phyloP scores from a whole-genome alignment of 768 basidiomycete genomes.

The Termitomyces sp. region DNA sequence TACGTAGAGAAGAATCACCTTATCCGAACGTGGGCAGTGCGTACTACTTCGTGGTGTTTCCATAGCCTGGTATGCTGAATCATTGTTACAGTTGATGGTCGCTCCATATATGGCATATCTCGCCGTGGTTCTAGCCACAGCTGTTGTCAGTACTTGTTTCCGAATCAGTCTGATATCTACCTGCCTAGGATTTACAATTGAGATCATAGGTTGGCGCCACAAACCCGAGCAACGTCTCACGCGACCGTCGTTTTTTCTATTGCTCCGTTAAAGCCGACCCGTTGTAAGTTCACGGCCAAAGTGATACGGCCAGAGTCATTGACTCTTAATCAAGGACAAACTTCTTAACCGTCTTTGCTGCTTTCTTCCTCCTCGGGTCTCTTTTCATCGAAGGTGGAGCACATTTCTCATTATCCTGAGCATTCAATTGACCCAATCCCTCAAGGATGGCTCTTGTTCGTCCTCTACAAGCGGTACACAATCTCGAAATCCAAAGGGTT shows the following conservation, averaged over 20 bases:
- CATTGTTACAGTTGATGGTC: constrained; percentile 34
- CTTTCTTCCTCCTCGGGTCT: constrained; percentile 37
- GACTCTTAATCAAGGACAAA: constrained; percentile 33
- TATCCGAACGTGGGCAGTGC: constrained; percentile 36
- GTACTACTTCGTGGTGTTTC: constrained; percentile 8
- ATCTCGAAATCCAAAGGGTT: constrained; percentile 22
- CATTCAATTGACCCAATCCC: not conserved
- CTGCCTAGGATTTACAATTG: not conserved
- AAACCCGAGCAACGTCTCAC: constrained; percentile 36
- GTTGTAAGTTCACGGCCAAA: constrained; percentile 29
- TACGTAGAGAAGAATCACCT: constrained; percentile 33
- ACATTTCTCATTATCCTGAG: not conserved
- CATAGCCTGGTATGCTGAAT: not conserved
- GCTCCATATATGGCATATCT: constrained; percentile 42
- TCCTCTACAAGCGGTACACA: constrained; percentile 36
- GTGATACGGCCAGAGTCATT: not conserved
- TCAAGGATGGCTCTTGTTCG: constrained; percentile 39
- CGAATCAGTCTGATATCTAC: not conserved
- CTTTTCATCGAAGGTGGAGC: constrained; percentile 37
- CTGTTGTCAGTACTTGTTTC: constrained; percentile 31
- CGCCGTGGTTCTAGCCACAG: constrained; percentile 36
- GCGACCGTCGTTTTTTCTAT: constrained; percentile 51
- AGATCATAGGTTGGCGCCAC: constrained; percentile 34
- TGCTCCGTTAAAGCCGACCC: constrained; percentile 40
- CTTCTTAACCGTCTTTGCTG: constrained; percentile 38